phyloP scores from a whole-genome alignment of 129 eudicot genomes.

The Artemisia annua region DNA sequence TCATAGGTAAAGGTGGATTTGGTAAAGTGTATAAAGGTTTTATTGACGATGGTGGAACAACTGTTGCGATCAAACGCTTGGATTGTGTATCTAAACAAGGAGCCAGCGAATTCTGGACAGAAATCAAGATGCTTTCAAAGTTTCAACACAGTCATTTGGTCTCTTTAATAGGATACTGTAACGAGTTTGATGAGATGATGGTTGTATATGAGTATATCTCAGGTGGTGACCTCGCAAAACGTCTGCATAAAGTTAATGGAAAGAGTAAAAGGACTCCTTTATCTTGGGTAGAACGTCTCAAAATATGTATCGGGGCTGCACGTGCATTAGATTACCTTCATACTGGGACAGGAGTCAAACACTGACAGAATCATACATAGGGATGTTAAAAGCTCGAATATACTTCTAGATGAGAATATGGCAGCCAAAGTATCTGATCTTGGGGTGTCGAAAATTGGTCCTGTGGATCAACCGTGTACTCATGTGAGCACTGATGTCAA shows the following conservation, averaged over 20 bases:
- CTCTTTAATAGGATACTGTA: slow-evolving; percentile 44
- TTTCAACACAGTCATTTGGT: slow-evolving; percentile 37
- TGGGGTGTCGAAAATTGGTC: slow-evolving; percentile 48
- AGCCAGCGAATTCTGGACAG: slow-evolving; percentile 36
- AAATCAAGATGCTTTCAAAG: slow-evolving; percentile 42
- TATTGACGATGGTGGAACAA: slow-evolving; percentile 16
- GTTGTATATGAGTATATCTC: slow-evolving; percentile 41
- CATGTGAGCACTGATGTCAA: slow-evolving; percentile 47
- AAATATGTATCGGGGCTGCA: slow-evolving; percentile 40
- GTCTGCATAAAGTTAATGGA: slow-evolving; percentile 17
- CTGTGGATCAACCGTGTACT: slow-evolving; percentile 21
- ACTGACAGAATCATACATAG: slow-evolving; percentile 42
- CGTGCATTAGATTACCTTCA: slow-evolving; percentile 47
- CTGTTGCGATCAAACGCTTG: slow-evolving; percentile 32
- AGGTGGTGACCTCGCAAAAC: slow-evolving; percentile 38
- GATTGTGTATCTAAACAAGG: slow-evolving; percentile 40
- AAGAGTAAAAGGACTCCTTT: slow-evolving; percentile 17
- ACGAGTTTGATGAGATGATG: slow-evolving; percentile 40
- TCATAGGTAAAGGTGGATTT: slow-evolving; percentile 40
- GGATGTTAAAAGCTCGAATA: slow-evolving; percentile 53
- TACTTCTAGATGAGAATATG: slow-evolving; percentile 39
- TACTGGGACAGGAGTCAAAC: slow-evolving; percentile 26
- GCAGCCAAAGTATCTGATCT: slow-evolving; percentile 57
- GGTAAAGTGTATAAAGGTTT: slow-evolving; percentile 36
- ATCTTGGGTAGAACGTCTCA: slow-evolving; percentile 42